phyloP scores from a whole-genome alignment of 163 green algal species.

The Scenedesmus sp. region DNA sequence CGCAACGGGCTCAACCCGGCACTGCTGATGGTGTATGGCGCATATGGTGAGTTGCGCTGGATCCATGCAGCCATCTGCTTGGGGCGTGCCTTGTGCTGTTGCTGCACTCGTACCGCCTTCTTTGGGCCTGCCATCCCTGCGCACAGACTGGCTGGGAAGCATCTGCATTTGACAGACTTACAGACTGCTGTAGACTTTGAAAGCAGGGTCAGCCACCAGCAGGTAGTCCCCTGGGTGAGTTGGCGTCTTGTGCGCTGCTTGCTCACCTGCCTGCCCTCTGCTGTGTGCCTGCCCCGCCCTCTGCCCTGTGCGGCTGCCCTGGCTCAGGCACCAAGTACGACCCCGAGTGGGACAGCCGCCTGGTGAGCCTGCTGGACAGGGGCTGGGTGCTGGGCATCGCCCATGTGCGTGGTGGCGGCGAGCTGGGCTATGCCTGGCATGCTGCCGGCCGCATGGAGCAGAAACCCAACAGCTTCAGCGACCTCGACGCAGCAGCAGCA shows the following conservation, averaged over 20 bases:
- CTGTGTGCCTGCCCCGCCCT: background rate
- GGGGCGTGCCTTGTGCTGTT: background rate
- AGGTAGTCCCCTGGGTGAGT: background rate
- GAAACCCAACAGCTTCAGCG: conserved; percentile 66
- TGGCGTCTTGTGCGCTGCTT: too few relatives aligned
- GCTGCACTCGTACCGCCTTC: background rate
- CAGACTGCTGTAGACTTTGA: background rate
- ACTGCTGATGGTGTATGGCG: conserved; percentile 83
- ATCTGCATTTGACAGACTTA: background rate
- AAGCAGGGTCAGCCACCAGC: background rate
- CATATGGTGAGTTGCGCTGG: conserved; percentile 67
- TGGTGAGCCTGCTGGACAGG: conserved; percentile 70
- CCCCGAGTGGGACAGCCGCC: conserved; percentile 65
- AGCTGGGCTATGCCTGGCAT: conserved; percentile 70
- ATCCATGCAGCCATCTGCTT: background rate
- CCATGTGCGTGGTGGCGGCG: conserved; percentile 50
- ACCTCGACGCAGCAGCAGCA: conserved; percentile 69
- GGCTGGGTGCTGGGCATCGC: conserved; percentile 74
- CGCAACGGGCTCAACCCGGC: conserved; percentile 55
- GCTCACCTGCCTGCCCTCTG: background rate
- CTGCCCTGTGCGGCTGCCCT: background rate
- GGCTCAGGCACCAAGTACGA: conserved; percentile 50
- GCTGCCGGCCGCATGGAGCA: conserved; percentile 49
- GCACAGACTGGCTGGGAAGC: too few relatives aligned
- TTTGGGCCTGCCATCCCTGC: too few relatives aligned